Conservation (phyloP, 2,329 filamentous ascomycete species). For the Coniochaeta prunicola region DNA sequence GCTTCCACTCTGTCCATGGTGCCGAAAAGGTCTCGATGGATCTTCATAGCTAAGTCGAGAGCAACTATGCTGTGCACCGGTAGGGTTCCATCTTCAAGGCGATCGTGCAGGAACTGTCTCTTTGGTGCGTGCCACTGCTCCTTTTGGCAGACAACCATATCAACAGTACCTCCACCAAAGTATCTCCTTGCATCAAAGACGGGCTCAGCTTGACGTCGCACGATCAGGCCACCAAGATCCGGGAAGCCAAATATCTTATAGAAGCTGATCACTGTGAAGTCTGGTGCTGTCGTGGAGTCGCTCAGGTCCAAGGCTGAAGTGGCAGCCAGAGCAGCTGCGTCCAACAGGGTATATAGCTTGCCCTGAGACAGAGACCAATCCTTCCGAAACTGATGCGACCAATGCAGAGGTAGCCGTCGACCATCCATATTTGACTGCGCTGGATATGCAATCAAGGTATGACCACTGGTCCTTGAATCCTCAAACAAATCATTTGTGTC, state of each 20-base stretch:
- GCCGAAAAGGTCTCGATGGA: conserved; percentile 63
- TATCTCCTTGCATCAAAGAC: conserved; percentile 64
- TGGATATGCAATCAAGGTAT: conserved; percentile 65
- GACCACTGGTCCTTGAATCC: conserved; percentile 20
- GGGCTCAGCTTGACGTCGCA: conserved; percentile 62
- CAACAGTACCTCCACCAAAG: conserved; percentile 92
- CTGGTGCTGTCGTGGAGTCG: conserved; percentile 55
- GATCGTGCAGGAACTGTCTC: conserved; percentile 63
- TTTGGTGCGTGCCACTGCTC: conserved; percentile 82
- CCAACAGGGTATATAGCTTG: conserved; percentile 62
- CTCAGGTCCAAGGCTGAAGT: conserved; percentile 70
- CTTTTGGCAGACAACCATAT: conserved; percentile 72
- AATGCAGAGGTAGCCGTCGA: conserved; percentile 55
- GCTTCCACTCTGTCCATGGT: conserved; percentile 61
- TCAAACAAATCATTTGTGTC: conserved; percentile 42
- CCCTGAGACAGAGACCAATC: conserved; percentile 11
- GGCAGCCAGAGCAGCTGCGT: conserved; percentile 75
- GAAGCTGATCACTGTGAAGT: conserved; percentile 82
- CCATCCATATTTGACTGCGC: conserved; percentile 94
- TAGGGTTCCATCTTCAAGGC: conserved; percentile 84
- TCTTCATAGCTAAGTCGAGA: conserved; percentile 63
- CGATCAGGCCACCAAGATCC: conserved; percentile 77
- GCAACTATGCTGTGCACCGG: conserved; percentile 88
- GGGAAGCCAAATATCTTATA: conserved; percentile 99
- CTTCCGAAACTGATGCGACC: conserved; percentile 12